Percentiles rank a stretch among this genome's conserved stretches.
Conservation (phyloP, 345 rosid species). For the Kernera saxatilis region DNA sequence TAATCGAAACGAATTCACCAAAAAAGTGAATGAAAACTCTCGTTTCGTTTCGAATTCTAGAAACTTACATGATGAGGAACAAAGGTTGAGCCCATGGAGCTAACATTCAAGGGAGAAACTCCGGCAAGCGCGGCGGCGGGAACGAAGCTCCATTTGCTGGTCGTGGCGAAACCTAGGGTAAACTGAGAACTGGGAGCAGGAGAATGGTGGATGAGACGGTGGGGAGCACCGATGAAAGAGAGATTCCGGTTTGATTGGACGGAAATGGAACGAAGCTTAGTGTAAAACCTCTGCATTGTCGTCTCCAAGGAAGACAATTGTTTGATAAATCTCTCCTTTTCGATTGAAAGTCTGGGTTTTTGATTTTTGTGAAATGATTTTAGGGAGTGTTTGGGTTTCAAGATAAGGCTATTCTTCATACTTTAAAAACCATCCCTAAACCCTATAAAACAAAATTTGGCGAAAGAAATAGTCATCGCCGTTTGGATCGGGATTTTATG, state of each 20-base stretch:
- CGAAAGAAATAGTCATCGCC: not conserved
- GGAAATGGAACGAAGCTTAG: constrained; percentile 47
- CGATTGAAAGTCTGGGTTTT: not conserved
- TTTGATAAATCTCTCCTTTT: not conserved
- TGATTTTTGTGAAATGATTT: not conserved
- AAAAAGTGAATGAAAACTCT: not conserved
- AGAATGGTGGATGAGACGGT: constrained; percentile 37
- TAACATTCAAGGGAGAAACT: constrained; percentile 13
- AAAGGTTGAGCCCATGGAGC: constrained; percentile 25
- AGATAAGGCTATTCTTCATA: not conserved
- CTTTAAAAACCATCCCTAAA: not conserved
- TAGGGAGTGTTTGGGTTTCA: not conserved
- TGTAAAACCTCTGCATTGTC: constrained; percentile 68
- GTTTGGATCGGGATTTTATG: constrained; percentile 1
- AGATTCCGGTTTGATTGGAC: constrained; percentile 30
- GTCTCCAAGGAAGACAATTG: constrained; percentile 1
- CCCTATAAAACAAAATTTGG: not conserved
- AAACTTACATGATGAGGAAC: constrained; percentile 39
- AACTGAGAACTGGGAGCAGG: constrained; percentile 20
- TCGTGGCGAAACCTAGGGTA: constrained; percentile 21
- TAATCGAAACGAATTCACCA: not conserved
- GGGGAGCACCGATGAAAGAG: constrained; percentile 18
- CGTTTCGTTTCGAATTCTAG: not conserved
- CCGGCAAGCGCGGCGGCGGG: constrained; percentile 11
- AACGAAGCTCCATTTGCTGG: constrained; percentile 25